These are phyloP conservation scores for Mycena crocata DNA, from an alignment of 768 basidiomycete genomes.

Conservation along the genomic window DNA sequence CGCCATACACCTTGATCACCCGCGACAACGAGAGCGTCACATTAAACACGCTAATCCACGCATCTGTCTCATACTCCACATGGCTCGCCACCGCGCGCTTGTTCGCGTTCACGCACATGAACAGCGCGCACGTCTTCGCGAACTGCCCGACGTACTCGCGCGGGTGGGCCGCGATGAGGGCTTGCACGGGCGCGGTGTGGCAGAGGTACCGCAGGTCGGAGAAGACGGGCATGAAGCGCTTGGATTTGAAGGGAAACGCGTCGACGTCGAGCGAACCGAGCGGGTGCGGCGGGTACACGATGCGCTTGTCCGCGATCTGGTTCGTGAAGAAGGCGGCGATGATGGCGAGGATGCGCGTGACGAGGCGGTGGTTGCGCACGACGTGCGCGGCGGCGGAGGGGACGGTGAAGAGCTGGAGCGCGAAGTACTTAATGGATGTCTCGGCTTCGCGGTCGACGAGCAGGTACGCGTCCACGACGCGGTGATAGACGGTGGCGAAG, in stretches of 20 bases:
- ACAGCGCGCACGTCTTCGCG: conserved; percentile 83
- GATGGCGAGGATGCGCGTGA: conserved; percentile 82
- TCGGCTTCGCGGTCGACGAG: conserved; percentile 95
- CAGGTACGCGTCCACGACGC: conserved; percentile 90
- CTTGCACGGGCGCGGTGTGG: conserved; percentile 83
- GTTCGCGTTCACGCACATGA: conserved; percentile 95
- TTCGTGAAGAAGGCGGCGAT: conserved; percentile 95
- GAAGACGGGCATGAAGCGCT: conserved; percentile 96
- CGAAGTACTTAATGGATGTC: conserved; percentile 93
- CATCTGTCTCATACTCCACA: conserved; percentile 96
- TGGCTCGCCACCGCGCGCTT: conserved; percentile 84
- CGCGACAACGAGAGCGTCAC: conserved; percentile 91
- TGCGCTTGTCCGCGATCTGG: conserved; percentile 81
- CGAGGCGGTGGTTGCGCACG: conserved; percentile 77
- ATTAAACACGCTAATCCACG: conserved; percentile 97
- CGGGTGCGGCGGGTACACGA: conserved; percentile 56
- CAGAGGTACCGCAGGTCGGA: conserved; percentile 89
- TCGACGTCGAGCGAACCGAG: conserved; percentile 74
- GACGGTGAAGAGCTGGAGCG: conserved; percentile 92
- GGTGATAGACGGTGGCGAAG: conserved; percentile 87
- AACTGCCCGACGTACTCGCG: conserved; percentile 78
- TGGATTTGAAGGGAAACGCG: conserved; percentile 89
- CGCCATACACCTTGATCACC: conserved; percentile 90
- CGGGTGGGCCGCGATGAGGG: conserved; percentile 77
- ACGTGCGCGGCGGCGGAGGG: conserved; percentile 87